Conservation (phyloP, 225 moss, liverwort and hornwort species). For the Sphagnum tenellum region DNA sequence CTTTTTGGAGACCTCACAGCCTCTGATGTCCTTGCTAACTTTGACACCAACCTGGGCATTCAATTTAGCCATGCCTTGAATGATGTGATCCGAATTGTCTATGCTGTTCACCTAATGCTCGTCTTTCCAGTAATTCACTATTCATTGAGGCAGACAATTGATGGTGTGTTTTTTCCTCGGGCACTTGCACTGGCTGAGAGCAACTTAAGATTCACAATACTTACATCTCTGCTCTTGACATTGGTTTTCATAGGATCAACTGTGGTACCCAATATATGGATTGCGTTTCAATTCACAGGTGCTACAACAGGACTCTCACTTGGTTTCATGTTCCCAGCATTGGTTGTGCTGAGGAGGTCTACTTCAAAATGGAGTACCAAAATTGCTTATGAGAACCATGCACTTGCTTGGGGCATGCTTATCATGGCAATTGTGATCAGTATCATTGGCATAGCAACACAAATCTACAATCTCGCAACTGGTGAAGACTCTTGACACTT, state of each 20-base stretch:
- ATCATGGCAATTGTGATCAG: conserved; percentile 60
- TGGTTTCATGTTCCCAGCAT: conserved; percentile 70
- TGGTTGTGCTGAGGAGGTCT: conserved; percentile 40
- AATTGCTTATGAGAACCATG: conserved; percentile 26
- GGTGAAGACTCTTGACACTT: conserved; percentile 27
- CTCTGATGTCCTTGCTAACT: conserved; percentile 77
- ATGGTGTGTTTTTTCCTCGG: conserved; percentile 45
- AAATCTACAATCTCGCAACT: conserved; percentile 57
- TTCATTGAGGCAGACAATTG: conserved; percentile 64
- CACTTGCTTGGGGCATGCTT: conserved; percentile 66
- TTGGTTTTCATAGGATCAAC: conserved; percentile 65
- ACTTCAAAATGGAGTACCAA: conserved; percentile 30
- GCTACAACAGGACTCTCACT: conserved; percentile 78
- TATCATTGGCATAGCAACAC: conserved; percentile 60
- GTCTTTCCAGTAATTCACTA: conserved; percentile 93
- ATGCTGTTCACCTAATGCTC: conserved; percentile 72
- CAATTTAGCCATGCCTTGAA: conserved; percentile 53
- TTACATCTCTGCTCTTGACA: conserved; percentile 39
- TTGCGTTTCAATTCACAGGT: conserved; percentile 90
- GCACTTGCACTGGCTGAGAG: conserved; percentile 34
- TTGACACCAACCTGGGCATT: conserved; percentile 71
- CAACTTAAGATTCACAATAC: conserved; percentile 27
- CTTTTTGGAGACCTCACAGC: conserved; percentile 84
- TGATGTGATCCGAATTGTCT: conserved; percentile 74
- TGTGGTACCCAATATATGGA: conserved; percentile 85